These are phyloP conservation scores for Fusarium protoensiforme DNA, from an alignment of 2,329 filamentous ascomycete genomes.

Conservation along the genomic window DNA sequence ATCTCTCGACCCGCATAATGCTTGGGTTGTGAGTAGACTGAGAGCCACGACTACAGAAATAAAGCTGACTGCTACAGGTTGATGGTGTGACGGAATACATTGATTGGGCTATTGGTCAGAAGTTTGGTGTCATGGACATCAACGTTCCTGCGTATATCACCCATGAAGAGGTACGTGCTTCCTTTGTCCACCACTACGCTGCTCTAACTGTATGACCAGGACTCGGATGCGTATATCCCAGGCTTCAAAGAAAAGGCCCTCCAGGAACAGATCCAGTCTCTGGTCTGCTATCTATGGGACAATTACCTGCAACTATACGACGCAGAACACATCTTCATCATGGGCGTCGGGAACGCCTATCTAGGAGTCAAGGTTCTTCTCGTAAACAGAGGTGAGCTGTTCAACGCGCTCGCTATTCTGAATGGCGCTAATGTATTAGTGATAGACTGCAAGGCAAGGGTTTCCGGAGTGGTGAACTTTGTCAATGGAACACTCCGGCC, in stretches of 20 bases:
- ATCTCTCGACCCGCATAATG: constrained; percentile 82
- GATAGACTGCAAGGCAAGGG: constrained; percentile 71
- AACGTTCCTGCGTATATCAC: constrained; percentile 87
- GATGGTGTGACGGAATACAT: constrained; percentile 86
- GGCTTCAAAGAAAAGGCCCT: constrained; percentile 58
- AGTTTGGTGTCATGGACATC: constrained; percentile 88
- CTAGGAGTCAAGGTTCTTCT: constrained; percentile 84
- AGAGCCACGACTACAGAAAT: not conserved
- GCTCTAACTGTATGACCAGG: constrained; percentile 46
- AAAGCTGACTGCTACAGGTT: constrained; percentile 64
- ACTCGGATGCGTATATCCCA: constrained; percentile 60
- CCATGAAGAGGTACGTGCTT: constrained; percentile 64
- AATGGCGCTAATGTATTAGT: constrained; percentile 21
- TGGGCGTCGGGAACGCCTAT: constrained; percentile 92
- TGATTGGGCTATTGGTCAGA: constrained; percentile 81
- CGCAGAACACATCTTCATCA: constrained; percentile 79
- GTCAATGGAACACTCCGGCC: constrained; percentile 81
- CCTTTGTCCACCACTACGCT: not conserved
- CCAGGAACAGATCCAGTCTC: constrained; percentile 73
- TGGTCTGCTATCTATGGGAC: constrained; percentile 92
- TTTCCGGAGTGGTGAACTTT: constrained; percentile 83
- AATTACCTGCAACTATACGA: constrained; percentile 90
- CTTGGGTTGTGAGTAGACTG: constrained; percentile 77
- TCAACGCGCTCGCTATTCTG: not conserved
- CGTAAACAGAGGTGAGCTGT: constrained; percentile 73